Conservation (phyloP, 805 yeast species). For the Pichia californica region DNA sequence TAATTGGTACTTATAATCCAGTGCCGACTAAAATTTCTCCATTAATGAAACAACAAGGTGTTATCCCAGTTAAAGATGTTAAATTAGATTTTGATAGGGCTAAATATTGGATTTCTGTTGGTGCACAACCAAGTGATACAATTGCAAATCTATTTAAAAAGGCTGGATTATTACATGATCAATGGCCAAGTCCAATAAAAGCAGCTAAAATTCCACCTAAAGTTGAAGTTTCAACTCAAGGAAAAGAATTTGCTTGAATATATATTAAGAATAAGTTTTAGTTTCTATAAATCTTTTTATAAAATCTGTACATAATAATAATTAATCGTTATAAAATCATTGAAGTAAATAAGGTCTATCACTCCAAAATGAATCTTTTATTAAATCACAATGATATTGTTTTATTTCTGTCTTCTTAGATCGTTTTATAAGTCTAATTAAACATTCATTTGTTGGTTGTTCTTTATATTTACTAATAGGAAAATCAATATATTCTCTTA, state of each 20-base stretch:
- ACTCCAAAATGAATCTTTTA: conserved; percentile 59
- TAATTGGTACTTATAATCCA: conserved; percentile 90
- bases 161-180: conserved; percentile 60
- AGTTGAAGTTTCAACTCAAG: conserved; percentile 18
- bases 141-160: conserved; percentile 71
- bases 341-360: conserved; percentile 34
- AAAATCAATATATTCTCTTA: conserved; percentile 37
- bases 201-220: conserved; percentile 19
- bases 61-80: conserved; percentile 66
- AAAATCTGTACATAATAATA: conserved; percentile 6
- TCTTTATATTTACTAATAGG: conserved; percentile 1
- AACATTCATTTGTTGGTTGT: conserved; percentile 38
- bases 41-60: conserved; percentile 49
- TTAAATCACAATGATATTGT: conserved; percentile 52
- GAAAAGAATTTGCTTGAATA: conserved; percentile 20
- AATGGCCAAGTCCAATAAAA: conserved; percentile 48
- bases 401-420: conserved; percentile 41
- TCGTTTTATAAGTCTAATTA: conserved; percentile 41
- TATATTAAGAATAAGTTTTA: no score
- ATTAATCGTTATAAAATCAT: conserved; percentile 2
- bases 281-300: no score
- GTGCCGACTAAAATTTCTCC: conserved; percentile 62
- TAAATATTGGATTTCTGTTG: conserved; percentile 95
- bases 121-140: conserved; percentile 88
- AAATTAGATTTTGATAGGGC: conserved; percentile 82